Evolutionary conservation across 768 basidiomycete species (phyloP).

Genomic region (Exidia glandulosa): DNA sequence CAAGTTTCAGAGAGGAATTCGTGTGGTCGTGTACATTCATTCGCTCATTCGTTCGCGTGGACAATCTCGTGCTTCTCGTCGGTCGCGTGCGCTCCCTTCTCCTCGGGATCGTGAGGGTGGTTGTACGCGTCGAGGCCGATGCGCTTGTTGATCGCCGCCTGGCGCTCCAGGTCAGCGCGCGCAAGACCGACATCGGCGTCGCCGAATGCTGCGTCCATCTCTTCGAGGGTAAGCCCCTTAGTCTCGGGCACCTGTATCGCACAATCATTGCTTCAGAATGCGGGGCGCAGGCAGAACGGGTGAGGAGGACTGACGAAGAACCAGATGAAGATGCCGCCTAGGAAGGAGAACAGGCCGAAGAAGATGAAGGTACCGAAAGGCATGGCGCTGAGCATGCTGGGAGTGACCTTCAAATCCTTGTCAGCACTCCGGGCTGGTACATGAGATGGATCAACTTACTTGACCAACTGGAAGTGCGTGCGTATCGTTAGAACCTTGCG

Average conservation of each 20-base stretch:
- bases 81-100: background rate
- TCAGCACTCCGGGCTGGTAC: slow-evolving; percentile 12
- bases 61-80: slow-evolving; percentile 2
- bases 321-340: slow-evolving; percentile 56
- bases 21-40: too few relatives aligned
- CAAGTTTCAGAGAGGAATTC: too few relatives aligned
- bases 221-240: slow-evolving; percentile 69
- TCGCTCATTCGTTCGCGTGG: too few relatives aligned
- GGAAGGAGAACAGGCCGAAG: slow-evolving; percentile 60
- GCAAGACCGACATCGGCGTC: slow-evolving; percentile 44
- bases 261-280: background rate
- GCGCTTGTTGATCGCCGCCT: slow-evolving; percentile 42
- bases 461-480: slow-evolving; percentile 5
- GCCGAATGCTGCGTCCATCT: slow-evolving; percentile 80
- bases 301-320: slow-evolving; percentile 38
- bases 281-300: background rate
- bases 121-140: slow-evolving; percentile 44
- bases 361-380: slow-evolving; percentile 66
- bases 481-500: too few relatives aligned
- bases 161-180: slow-evolving; percentile 41
- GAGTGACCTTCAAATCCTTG: slow-evolving; percentile 58
- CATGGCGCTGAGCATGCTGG: slow-evolving; percentile 55
- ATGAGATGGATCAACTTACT: background rate
- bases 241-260: slow-evolving; percentile 57
- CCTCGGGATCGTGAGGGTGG: background rate